Evolutionary conservation across 23 red algal genomes (phyloP).

Genomic region (Chondrus crispus): DNA sequence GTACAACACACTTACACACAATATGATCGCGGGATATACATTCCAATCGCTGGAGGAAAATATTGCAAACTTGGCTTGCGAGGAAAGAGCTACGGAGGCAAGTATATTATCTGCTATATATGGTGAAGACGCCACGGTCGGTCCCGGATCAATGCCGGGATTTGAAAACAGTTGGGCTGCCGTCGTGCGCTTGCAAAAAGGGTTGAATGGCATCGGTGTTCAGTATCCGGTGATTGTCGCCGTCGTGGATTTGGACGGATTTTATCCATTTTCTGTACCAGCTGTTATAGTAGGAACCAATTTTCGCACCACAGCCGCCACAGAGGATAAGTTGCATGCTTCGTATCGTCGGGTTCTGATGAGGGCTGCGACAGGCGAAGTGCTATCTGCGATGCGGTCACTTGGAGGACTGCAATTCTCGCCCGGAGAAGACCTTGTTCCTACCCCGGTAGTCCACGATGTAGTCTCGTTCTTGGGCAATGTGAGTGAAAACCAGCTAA

Average conservation of each 20-base stretch:
- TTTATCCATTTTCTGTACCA: constrained; percentile 46
- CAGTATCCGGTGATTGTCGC: background rate
- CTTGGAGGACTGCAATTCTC: background rate
- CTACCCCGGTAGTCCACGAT: constrained; percentile 26
- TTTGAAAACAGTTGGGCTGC: constrained; percentile 44
- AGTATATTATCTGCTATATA: constrained; percentile 43
- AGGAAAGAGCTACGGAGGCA: background rate
- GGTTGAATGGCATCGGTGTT: constrained; percentile 3
- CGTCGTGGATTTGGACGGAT: constrained; percentile 35
- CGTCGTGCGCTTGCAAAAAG: background rate
- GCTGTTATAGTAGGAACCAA: constrained; percentile 12
- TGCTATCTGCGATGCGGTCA: background rate
- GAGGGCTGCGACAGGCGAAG: constrained; percentile 44
- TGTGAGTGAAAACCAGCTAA: constrained; percentile 22
- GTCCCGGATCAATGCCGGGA: constrained; percentile 8
- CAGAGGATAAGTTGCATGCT: background rate
- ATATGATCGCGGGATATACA: background rate
- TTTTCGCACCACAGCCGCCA: background rate
- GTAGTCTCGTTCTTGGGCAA: constrained; percentile 37
- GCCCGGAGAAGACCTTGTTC: background rate
- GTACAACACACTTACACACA: constrained; percentile 33
- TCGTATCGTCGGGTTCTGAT: constrained; percentile 36
- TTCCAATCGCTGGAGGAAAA: background rate
- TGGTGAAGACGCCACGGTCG: constrained; percentile 29
- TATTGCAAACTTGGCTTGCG: background rate